These are phyloP conservation scores for Pueraria montana DNA, from an alignment of 306 rosid species.

Conservation along the genomic window DNA sequence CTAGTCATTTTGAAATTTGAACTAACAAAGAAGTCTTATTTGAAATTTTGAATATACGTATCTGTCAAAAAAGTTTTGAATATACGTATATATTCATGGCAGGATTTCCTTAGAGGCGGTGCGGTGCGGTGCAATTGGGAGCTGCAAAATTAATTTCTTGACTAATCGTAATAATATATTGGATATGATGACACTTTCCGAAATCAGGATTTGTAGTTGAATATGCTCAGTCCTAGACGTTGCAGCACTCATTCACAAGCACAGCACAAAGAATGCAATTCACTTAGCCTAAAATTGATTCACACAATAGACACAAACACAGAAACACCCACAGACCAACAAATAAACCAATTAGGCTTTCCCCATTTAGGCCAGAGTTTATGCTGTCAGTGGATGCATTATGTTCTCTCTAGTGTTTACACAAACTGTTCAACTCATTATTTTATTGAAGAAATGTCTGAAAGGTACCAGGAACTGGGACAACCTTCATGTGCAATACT, in stretches of 20 bases:
- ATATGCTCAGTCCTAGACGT: neutral
- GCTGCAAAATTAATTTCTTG: conserved; percentile 12
- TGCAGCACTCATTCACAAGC: neutral
- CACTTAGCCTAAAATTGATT: conserved; percentile 20
- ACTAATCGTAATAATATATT: neutral
- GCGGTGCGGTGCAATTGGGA: neutral
- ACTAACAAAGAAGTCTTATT: no score
- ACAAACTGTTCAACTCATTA: conserved; percentile 36
- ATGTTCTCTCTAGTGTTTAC: conserved; percentile 56
- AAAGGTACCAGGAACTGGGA: conserved; percentile 45
- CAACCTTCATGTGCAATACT: conserved; percentile 65
- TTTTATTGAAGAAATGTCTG: conserved; percentile 53
- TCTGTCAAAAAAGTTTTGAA: neutral
- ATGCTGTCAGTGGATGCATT: conserved; percentile 50
- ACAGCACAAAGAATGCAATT: neutral
- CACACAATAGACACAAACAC: conserved; percentile 2
- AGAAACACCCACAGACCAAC: conserved; percentile 31
- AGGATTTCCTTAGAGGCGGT: neutral
- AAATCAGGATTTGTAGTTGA: conserved; percentile 19
- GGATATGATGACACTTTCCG: neutral
- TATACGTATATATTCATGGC: neutral
- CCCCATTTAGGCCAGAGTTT: neutral
- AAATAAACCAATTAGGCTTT: neutral
- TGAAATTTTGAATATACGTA: neutral
- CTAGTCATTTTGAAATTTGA: no score